Base-by-base conservation (phyloP, 2,329 filamentous ascomycete genomes). In the Cercospora janseana region DNA sequence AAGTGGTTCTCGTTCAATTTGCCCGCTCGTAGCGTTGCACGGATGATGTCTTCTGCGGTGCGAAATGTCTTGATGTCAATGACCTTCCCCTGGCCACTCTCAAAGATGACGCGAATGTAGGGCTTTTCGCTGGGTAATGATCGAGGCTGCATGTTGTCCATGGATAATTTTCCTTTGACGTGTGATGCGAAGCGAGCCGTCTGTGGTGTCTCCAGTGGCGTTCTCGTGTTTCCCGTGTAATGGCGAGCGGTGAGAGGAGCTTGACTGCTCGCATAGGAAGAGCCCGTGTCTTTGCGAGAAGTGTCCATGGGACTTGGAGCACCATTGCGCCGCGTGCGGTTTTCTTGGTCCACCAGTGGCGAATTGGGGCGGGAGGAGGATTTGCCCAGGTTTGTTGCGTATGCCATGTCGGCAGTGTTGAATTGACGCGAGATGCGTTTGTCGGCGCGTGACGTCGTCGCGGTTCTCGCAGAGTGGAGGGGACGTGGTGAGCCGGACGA, bases 31-130 rank as follows among this genome's bases (percentile, higher is more conserved):
- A 97, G 73, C 0, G 93, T 95, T 54, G 88, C 86, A 37, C 90
- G 80, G 76, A 96, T 92, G 45, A 97, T 88, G 60, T 97, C 90
- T 63, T 96, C 93, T 54, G 89, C 87, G 4, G 87, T 93, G 65
- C 85, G 90, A 77, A 91, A 96, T 58, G 88, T 87, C 57, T 89
- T 86, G 59, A 97, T 90, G 69, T 93, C 93, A 64, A 98, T 84
- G 18, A 96, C 91, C 65, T 95, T 95, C 40, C 90, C 95, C 55
- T 90, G 84, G 44, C 91, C 93, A 55, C 85, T 88, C 41, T 90
- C 93, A 59, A 88, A 95, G 65, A 97, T 95, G 60, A 96, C 89
- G 56, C 91, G 82, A 57, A 97, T 95, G 54, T 95, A 82, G 52
- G 91, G 87, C 68, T 94, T 89, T 69, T 90, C 88, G 58, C 85